phyloP scores from a whole-genome alignment of 2,329 filamentous ascomycete species.

The Chaetomium sp. region DNA sequence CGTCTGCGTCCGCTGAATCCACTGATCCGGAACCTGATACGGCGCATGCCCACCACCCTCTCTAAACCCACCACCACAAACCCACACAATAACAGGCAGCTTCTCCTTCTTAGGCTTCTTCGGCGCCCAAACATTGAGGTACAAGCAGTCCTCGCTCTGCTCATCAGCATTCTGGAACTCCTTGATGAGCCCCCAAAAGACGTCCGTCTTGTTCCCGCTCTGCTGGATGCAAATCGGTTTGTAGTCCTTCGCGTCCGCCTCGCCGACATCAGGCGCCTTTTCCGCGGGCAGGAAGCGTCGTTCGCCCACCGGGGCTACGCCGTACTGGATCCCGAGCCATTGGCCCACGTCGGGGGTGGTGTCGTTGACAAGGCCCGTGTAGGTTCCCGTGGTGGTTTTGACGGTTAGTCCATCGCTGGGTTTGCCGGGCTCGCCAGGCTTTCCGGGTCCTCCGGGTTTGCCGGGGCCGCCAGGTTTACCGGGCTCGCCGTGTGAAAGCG shows the following conservation, averaged over 20 bases:
- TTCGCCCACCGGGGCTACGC: not conserved
- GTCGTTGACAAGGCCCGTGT: not conserved
- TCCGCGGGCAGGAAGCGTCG: slow-evolving; percentile 4
- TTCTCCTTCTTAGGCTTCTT: slow-evolving; percentile 1
- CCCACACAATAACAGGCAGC: slow-evolving; percentile 4
- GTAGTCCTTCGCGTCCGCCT: not conserved
- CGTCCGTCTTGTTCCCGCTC: not conserved
- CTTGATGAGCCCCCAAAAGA: slow-evolving; percentile 1
- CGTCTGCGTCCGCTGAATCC: slow-evolving; percentile 5
- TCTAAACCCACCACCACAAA: not conserved
- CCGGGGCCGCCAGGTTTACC: too few species aligned
- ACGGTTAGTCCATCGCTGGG: not conserved
- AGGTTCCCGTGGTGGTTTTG: slow-evolving; percentile 2
- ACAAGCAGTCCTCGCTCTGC: slow-evolving; percentile 6
- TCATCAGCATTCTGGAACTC: slow-evolving; percentile 1
- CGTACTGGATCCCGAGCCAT: slow-evolving; percentile 5
- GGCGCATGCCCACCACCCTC: slow-evolving; percentile 3
- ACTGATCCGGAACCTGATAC: slow-evolving; percentile 2
- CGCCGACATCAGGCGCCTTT: not conserved
- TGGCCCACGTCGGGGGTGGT: not conserved
- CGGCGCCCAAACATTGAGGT: slow-evolving; percentile 2
- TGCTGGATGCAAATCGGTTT: slow-evolving; percentile 1
- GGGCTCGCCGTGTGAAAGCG: too few species aligned
- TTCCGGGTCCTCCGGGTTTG: too few species aligned
- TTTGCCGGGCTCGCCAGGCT: not conserved